A percentile compares a stretch with the other conserved stretches of the same genome.
Conservation (phyloP, 2,329 filamentous ascomycete species). For the Hymenoscyphus fraxineus region DNA sequence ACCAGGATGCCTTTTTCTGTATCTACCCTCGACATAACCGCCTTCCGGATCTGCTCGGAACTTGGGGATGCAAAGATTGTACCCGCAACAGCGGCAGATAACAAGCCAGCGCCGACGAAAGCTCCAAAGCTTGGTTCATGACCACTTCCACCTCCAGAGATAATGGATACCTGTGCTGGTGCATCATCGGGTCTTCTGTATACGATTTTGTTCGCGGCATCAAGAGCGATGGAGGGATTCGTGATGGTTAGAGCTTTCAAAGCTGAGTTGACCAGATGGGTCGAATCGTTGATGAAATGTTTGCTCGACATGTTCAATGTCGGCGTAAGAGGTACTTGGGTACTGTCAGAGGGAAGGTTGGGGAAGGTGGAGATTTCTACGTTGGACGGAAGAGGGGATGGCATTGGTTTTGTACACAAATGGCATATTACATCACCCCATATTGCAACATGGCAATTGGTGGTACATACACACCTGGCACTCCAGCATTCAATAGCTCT, state of each 20-base stretch:
- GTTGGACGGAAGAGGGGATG: not conserved
- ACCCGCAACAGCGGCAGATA: slow-evolving; percentile 78
- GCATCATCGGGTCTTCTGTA: slow-evolving; percentile 61
- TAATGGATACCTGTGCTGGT: slow-evolving; percentile 66
- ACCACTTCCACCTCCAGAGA: slow-evolving; percentile 85
- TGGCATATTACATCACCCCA: not conserved
- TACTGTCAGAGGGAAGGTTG: not conserved
- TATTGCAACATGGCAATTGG: not conserved
- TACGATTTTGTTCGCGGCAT: slow-evolving; percentile 76
- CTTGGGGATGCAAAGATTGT: slow-evolving; percentile 82
- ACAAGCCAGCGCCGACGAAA: slow-evolving; percentile 78
- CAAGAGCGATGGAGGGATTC: slow-evolving; percentile 79
- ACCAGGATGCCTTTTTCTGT: slow-evolving; percentile 72
- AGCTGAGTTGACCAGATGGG: slow-evolving; percentile 71
- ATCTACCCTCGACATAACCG: slow-evolving; percentile 69
- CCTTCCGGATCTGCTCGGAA: slow-evolving; percentile 76
- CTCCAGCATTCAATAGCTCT: too few species aligned
- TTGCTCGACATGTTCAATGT: slow-evolving; percentile 53
- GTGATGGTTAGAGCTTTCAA: slow-evolving; percentile 74
- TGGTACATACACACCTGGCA: not conserved
- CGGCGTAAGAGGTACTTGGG: not conserved
- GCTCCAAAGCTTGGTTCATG: slow-evolving; percentile 86
- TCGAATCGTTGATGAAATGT: slow-evolving; percentile 86
- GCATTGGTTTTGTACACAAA: not conserved
- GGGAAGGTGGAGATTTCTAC: not conserved